Percentiles rank a stretch among this genome's conserved stretches.
These are phyloP conservation scores for Rostrohypoxylon terebratum DNA, from an alignment of 495 filamentous ascomycete genomes.

Conservation along the genomic window DNA sequence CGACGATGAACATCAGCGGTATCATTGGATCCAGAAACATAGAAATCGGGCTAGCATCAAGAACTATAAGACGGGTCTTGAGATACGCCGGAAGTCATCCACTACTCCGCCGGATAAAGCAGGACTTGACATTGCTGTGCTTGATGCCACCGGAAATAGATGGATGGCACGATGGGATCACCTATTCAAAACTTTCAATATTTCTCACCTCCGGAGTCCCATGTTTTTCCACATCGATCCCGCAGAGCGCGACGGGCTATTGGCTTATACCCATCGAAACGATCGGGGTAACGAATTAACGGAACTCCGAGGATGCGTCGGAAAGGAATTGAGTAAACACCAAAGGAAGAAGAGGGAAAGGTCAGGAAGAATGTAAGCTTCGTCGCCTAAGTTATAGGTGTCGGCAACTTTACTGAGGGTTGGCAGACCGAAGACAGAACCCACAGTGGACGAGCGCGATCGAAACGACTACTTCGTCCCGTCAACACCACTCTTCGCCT, in stretches of 20 bases:
- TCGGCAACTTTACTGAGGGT: constrained; percentile 27
- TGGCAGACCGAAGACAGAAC: constrained; percentile 48
- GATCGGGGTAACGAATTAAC: constrained; percentile 63
- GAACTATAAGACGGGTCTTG: constrained; percentile 40
- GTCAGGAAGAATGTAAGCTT: constrained; percentile 44
- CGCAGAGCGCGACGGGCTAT: constrained; percentile 70
- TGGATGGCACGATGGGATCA: constrained; percentile 71
- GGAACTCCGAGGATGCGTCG: constrained; percentile 70
- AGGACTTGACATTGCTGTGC: constrained; percentile 57
- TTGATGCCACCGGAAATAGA: constrained; percentile 63
- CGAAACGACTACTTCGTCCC: constrained; percentile 74
- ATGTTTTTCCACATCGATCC: constrained; percentile 78
- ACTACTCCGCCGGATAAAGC: constrained; percentile 42
- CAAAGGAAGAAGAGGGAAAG: constrained; percentile 68
- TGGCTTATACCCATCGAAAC: constrained; percentile 67
- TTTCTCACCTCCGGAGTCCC: constrained; percentile 70
- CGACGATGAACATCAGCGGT: constrained; percentile 73
- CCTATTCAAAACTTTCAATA: constrained; percentile 67
- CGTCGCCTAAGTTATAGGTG: neutral
- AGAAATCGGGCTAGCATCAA: constrained; percentile 48
- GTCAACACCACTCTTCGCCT: constrained; percentile 65
- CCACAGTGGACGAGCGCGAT: constrained; percentile 70
- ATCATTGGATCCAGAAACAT: constrained; percentile 72
- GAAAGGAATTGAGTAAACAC: constrained; percentile 73
- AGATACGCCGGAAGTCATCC: constrained; percentile 43